Evolutionary conservation across 371 early-diverging fungal species (phyloP).

Genomic region (Mortierella sp.): DNA sequence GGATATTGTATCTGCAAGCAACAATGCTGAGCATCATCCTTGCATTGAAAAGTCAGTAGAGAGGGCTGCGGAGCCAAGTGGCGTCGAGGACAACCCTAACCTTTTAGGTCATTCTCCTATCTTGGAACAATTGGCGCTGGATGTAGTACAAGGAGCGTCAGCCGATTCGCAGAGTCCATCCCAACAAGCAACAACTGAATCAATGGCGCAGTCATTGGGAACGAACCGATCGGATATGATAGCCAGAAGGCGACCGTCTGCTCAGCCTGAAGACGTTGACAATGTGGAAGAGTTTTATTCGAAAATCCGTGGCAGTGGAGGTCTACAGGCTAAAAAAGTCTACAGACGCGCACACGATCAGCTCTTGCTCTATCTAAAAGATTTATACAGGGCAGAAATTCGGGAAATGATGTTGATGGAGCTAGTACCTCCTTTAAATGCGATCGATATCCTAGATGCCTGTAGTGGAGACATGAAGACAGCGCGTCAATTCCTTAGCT

Average conservation of each 20-base stretch:
- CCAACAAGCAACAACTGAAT: background rate
- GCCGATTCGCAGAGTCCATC: too few species aligned
- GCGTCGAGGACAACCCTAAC: background rate
- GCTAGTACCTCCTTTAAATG: conserved; percentile 20
- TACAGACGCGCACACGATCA: conserved; percentile 1
- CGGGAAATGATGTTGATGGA: conserved; percentile 18
- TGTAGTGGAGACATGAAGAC: conserved; percentile 29
- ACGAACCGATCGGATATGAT: background rate
- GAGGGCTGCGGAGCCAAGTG: too few species aligned
- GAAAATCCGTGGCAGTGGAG: too few species aligned
- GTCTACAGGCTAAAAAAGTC: background rate
- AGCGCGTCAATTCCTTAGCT: conserved; percentile 1
- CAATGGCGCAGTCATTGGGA: background rate
- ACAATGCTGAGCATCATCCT: too few species aligned
- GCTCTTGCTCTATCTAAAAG: conserved; percentile 21
- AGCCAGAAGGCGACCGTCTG: background rate
- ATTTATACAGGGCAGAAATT: conserved; percentile 17
- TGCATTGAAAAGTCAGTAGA: too few species aligned
- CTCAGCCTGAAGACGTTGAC: background rate
- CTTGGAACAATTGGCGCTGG: background rate
- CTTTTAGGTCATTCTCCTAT: too few species aligned
- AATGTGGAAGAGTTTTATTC: background rate
- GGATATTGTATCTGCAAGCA: too few species aligned
- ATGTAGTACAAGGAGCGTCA: too few species aligned
- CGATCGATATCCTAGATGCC: conserved; percentile 42